Percentiles rank a stretch among this genome's conserved stretches.
phyloP scores from a whole-genome alignment of 345 rosid species.

The Dimocarpus longan region DNA sequence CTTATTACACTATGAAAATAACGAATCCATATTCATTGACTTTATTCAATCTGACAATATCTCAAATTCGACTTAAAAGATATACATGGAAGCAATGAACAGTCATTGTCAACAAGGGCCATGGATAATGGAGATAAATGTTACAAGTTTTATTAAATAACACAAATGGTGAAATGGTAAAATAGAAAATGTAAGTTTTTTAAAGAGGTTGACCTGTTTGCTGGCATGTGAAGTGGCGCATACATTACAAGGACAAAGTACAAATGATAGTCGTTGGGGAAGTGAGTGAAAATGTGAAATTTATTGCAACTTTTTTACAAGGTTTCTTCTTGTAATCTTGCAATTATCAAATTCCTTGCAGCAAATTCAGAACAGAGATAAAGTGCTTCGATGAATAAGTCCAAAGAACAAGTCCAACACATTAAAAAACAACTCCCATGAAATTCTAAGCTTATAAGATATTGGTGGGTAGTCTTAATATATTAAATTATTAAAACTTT shows the following conservation, averaged over 20 bases:
- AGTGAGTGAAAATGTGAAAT: slow-evolving; percentile 45
- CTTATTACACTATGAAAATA: not conserved
- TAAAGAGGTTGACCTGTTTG: slow-evolving; percentile 25
- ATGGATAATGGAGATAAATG: not conserved
- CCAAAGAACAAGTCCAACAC: slow-evolving; percentile 38
- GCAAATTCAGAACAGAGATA: slow-evolving; percentile 25
- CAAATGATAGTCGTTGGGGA: slow-evolving; percentile 47
- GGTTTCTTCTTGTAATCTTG: slow-evolving; percentile 43
- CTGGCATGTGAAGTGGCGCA: slow-evolving; percentile 14
- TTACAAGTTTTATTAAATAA: no score
- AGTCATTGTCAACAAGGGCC: slow-evolving; percentile 14
- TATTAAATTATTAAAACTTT: not conserved
- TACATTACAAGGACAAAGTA: slow-evolving; percentile 37
- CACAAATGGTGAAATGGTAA: slow-evolving; percentile 14
- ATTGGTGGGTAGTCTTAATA: slow-evolving; percentile 3
- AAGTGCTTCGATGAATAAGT: slow-evolving; percentile 20
- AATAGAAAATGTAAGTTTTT: not conserved
- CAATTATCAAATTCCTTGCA: slow-evolving; percentile 37
- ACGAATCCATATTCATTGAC: not conserved
- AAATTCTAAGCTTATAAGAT: slow-evolving; percentile 3
- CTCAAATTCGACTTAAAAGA: no score
- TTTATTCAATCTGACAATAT: no score
- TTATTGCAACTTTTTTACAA: slow-evolving; percentile 17
- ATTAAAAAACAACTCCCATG: slow-evolving; percentile 27
- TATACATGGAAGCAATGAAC: no score